Evolutionary conservation across 805 yeast genomes (phyloP).

Genomic region (Hanseniaspora thailandica): DNA sequence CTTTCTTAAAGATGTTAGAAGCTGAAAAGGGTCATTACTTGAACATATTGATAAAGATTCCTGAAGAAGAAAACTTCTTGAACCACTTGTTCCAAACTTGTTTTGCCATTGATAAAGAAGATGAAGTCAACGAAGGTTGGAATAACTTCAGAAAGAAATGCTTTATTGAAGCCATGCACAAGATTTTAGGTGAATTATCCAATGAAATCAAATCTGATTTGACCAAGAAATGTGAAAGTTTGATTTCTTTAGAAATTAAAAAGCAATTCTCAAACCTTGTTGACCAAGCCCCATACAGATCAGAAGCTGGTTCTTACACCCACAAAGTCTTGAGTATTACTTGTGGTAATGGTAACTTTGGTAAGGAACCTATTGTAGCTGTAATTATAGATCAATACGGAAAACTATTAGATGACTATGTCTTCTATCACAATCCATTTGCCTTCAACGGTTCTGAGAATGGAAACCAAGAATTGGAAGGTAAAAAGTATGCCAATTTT

Average conservation of each 20-base stretch:
- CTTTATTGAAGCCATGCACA: slow-evolving; percentile 54
- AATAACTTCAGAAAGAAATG: slow-evolving; percentile 59
- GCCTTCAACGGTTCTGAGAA: slow-evolving; percentile 27
- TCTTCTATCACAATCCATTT: slow-evolving; percentile 62
- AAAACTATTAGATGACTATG: slow-evolving; percentile 59
- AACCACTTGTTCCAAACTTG: slow-evolving; percentile 42
- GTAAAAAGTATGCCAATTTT: slow-evolving; percentile 42
- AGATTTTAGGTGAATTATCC: slow-evolving; percentile 54
- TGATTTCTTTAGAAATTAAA: slow-evolving; percentile 59
- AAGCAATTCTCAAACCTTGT: slow-evolving; percentile 54
- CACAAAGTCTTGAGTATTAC: slow-evolving; percentile 77
- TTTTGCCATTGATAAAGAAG: slow-evolving; percentile 64
- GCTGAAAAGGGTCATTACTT: slow-evolving; percentile 76
- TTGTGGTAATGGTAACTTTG: slow-evolving; percentile 73
- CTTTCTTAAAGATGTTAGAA: slow-evolving; percentile 76
- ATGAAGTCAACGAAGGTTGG: slow-evolving; percentile 71
- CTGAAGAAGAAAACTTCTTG: slow-evolving; percentile 30
- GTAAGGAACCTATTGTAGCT: slow-evolving; percentile 77
- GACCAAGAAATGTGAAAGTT: slow-evolving; percentile 60
- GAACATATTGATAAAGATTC: slow-evolving; percentile 45
- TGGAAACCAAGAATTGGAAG: slow-evolving; percentile 26
- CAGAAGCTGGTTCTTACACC: slow-evolving; percentile 65
- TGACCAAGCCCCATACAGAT: slow-evolving; percentile 91
- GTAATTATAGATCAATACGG: slow-evolving; percentile 71
- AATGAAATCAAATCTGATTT: slow-evolving; percentile 73